Percentiles rank a stretch among this genome's conserved stretches.
phyloP scores from a whole-genome alignment of 2,329 filamentous ascomycete genomes.

The Pestalotiopsis sp. region DNA sequence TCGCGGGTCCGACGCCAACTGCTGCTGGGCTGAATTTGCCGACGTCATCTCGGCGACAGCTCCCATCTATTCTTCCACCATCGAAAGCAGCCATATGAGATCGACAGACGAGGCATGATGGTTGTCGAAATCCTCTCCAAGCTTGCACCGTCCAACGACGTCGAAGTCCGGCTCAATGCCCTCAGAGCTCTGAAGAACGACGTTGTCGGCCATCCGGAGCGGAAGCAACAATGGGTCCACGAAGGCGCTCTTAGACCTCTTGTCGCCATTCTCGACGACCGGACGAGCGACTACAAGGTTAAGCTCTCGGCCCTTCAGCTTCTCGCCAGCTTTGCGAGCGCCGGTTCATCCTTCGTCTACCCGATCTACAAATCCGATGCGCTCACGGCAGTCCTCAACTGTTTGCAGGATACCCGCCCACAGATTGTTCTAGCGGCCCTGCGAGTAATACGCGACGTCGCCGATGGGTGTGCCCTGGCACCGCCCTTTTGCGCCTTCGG shows the following conservation, averaged over 20 bases:
- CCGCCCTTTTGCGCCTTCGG: conserved; percentile 51
- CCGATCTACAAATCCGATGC: conserved; percentile 71
- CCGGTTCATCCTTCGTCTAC: conserved; percentile 76
- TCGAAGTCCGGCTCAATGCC: conserved; percentile 57
- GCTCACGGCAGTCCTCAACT: conserved; percentile 71
- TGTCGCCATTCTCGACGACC: conserved; percentile 47
- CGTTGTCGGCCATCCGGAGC: conserved; percentile 82
- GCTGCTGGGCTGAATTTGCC: neutral
- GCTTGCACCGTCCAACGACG: conserved; percentile 29
- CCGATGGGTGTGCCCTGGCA: conserved; percentile 63
- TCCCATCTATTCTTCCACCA: neutral
- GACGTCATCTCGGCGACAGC: neutral
- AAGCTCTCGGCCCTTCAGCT: conserved; percentile 81
- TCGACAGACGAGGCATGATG: conserved; percentile 8
- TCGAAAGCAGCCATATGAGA: neutral
- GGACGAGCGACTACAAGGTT: conserved; percentile 53
- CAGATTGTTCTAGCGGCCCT: conserved; percentile 75
- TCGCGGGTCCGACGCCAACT: neutral
- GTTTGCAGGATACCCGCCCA: conserved; percentile 63
- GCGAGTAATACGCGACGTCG: conserved; percentile 72
- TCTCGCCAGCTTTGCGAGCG: conserved; percentile 82
- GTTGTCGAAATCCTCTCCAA: conserved; percentile 11
- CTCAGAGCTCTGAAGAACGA: conserved; percentile 84
- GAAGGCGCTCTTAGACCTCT: conserved; percentile 68
- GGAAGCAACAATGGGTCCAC: conserved; percentile 78